Base-by-base conservation (phyloP, 2,329 filamentous ascomycete genomes). In the Ascochyta clinopodiicola region DNA sequence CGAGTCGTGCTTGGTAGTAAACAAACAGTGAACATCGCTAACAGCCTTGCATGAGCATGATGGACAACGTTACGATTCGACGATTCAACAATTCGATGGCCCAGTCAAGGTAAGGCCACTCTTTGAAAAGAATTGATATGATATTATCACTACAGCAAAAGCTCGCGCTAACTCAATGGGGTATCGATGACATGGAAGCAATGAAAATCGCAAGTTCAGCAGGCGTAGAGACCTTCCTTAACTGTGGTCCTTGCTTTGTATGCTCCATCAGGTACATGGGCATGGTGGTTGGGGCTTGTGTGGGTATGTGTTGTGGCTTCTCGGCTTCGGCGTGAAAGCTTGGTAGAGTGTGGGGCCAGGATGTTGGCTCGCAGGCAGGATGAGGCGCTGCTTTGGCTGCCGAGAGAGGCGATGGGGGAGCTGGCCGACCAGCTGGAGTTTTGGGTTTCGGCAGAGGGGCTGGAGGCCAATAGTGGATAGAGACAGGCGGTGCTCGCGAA, bases 171-270 rank as follows among this genome's bases (percentile, higher is more conserved):
- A 43, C 25, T 56, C 52, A 56, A 38, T 51, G 52, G 52, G 52
- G 52, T 56, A 51, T 56, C 52, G 46, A 51, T 46, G 52, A 38
- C 37, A 56, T 38, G 38, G 52, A 56, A 34, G 44, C 34, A 35
- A 56, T 56, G 36, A 56, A 56, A 51, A 46, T 19, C 10, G 52
- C 52, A 42, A 56, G 46, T 38, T 56, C 46, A 22, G 52, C 52
- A 21, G 52, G 52, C 8, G 52, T 56, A 9, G 52, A 56, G 12
- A 56, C 52, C 15, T 27, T 56, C 25, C 46, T 51, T n/a, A 56
- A 34, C n/a, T 29, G 46, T 15, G 46, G 12, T 17, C 46, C 46
- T 21, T 35, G 25, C 15, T 46, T 8, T 9, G 52, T 51, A n/a
- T 51, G 15, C 47, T 56, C 52, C 36, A 56, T 19, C 15, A 56